Evolutionary conservation across 768 basidiomycete species (phyloP), one percentile per base, ranked within the genome.

Genomic region (Bullera alba): DNA sequence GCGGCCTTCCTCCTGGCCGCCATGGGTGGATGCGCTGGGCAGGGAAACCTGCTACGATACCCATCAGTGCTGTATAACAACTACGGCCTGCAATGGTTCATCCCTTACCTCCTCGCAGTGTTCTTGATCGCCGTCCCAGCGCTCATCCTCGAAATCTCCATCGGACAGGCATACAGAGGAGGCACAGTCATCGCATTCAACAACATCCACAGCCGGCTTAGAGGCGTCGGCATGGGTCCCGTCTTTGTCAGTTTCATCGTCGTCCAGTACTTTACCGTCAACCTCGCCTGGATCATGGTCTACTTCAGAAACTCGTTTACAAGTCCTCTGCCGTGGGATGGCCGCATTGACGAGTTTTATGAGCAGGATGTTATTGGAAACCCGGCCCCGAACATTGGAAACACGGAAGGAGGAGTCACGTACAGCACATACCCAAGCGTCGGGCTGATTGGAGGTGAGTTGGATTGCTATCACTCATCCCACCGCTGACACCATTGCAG

Each of bases 141-240:
- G 2, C 50, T 55, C 28, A 51, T 55, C 15, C 32, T 55, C 23
- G 54, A 55, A 39, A 47, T 55, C 15, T 16, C 49, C 1, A 55
- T 55, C 2, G 54, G 54, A 4, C 54, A 55, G 32, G 54, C 54
- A 22, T 55, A 55, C 21, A 30, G 54, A 17, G 54, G 48, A 8
- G 54, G 54, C 3, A 30, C 49, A 12, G 48, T 50, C 19, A 55
- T 55, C 35, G 48, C 54, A 8, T 55, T 50, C 50, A 55, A 51
- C 37, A 50, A 46, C 29, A 50, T 55, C 34, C 27, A 55, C 25
- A 14, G 29, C 3, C 42, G 54, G 8, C 35, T 54, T 14, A 25
- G 48, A 15, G 53, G 53, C 2, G 53, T 54, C 4, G 53, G 53
- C 5, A 37, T 48, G 38, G 53, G 46, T 5, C 32, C 48, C 4